These are phyloP conservation scores for Cymbidium sinense DNA, from an alignment of 106 monocot species.

Conservation along the genomic window DNA sequence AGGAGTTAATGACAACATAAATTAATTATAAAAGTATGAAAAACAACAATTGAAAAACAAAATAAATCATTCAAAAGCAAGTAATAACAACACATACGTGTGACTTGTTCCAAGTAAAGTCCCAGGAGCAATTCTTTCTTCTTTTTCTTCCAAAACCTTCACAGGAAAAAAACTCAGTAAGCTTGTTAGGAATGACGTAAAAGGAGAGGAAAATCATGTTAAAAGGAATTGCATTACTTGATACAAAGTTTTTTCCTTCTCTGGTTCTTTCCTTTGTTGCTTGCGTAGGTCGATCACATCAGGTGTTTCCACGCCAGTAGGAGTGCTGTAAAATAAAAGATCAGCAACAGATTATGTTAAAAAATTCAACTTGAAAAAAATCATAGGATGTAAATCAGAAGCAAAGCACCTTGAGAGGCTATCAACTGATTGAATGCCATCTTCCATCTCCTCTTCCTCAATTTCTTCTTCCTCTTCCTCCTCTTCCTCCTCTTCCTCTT, in stretches of 20 bases:
- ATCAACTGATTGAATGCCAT: slow-evolving; percentile 92
- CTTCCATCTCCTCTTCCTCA: slow-evolving; percentile 84
- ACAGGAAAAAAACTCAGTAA: neutral
- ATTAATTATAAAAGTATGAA: neutral
- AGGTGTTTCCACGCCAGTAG: slow-evolving; percentile 96
- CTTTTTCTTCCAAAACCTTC: slow-evolving; percentile 96
- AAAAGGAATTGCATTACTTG: slow-evolving; percentile 40
- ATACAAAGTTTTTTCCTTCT: slow-evolving; percentile 81
- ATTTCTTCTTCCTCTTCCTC: slow-evolving; percentile 87
- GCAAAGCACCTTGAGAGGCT: slow-evolving; percentile 72
- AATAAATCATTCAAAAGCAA: neutral
- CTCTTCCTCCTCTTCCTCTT: slow-evolving; percentile 94
- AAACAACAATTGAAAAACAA: neutral
- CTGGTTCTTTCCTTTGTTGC: slow-evolving; percentile 97
- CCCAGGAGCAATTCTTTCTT: slow-evolving; percentile 93
- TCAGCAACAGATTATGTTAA: slow-evolving; percentile 2
- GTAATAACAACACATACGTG: slow-evolving; percentile 46
- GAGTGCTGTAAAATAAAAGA: slow-evolving; percentile 50
- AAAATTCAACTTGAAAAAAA: neutral
- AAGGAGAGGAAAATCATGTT: neutral
- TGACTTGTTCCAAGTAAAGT: slow-evolving; percentile 82
- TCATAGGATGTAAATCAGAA: neutral
- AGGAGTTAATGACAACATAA: neutral
- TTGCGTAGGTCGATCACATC: slow-evolving; percentile 98
- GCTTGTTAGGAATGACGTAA: neutral